phyloP scores from a whole-genome alignment of 208 protist genomes.

The Giardia duodenalis region DNA sequence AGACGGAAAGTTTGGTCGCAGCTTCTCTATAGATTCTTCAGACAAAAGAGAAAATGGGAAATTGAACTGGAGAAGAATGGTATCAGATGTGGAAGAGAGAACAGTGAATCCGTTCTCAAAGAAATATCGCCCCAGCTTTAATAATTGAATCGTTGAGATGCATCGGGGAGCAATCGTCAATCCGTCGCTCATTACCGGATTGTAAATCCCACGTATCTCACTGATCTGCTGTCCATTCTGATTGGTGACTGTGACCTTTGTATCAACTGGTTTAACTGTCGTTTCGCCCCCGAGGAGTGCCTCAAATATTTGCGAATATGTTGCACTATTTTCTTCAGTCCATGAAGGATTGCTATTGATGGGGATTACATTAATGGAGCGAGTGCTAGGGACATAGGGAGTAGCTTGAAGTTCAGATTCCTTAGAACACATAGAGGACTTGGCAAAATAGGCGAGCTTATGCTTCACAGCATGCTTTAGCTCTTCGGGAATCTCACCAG shows the following conservation, averaged over 20 bases:
- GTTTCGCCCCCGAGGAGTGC: not conserved
- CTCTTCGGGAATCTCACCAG: not conserved
- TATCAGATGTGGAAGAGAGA: not conserved
- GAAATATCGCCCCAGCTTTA: not conserved
- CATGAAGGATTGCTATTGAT: not conserved
- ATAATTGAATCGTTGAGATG: not conserved
- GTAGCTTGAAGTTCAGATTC: not conserved
- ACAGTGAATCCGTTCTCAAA: not conserved
- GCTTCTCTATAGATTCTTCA: not conserved
- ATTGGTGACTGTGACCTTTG: too few species aligned
- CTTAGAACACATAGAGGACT: not conserved
- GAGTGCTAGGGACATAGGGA: not conserved
- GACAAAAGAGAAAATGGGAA: not conserved
- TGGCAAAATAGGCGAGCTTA: not conserved
- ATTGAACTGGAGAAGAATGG: not conserved
- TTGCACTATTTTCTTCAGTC: not conserved
- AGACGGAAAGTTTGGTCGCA: not conserved
- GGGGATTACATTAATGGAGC: not conserved
- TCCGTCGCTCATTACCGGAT: too few species aligned
- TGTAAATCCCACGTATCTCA: too few species aligned
- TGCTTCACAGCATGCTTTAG: not conserved
- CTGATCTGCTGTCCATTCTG: too few species aligned
- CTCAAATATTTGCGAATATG: not conserved
- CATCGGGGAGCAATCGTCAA: too few species aligned
- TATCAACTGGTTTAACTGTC: too few species aligned